Conservation (phyloP, 208 protist species). For the Crithidia sp. region DNA sequence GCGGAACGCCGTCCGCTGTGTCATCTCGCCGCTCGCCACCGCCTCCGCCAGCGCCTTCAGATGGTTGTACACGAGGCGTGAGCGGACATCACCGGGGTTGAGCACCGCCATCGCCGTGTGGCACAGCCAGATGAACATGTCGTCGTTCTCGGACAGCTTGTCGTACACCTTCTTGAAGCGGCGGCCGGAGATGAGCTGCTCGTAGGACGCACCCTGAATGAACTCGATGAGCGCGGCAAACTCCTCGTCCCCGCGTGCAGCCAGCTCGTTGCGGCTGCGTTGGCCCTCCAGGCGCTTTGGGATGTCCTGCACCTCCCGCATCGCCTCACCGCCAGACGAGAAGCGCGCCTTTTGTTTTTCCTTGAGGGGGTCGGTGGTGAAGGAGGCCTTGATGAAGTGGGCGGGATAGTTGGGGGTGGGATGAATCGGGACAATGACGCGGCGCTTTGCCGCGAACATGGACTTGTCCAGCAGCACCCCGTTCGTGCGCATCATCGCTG, state of each 20-base stretch:
- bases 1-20: constrained; percentile 85
- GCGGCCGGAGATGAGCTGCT: constrained; percentile 88
- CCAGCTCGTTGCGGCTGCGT: constrained; percentile 69
- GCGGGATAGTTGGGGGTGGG: constrained; percentile 81
- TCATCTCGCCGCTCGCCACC: constrained; percentile 86
- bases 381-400: constrained; percentile 86
- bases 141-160: constrained; percentile 86
- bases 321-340: constrained; percentile 85
- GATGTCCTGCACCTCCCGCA: constrained; percentile 89
- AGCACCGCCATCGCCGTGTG: constrained; percentile 92
- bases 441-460: constrained; percentile 92
- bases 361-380: constrained; percentile 91
- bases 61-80: constrained; percentile 86
- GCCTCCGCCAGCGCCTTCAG: constrained; percentile 87
- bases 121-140: constrained; percentile 92
- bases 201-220: constrained; percentile 88
- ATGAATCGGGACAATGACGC: constrained; percentile 89
- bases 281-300: constrained; percentile 81
- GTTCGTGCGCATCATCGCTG: constrained; percentile 39
- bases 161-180: constrained; percentile 91
- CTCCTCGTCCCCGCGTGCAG: constrained; percentile 68
- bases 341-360: constrained; percentile 90
- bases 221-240: constrained; percentile 90
- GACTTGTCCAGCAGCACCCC: constrained; percentile 82
- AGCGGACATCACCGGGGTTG: constrained; percentile 91